These are phyloP conservation scores for Metschnikowia baotianmanensis DNA, from an alignment of 805 yeast genomes.

Conservation along the genomic window DNA sequence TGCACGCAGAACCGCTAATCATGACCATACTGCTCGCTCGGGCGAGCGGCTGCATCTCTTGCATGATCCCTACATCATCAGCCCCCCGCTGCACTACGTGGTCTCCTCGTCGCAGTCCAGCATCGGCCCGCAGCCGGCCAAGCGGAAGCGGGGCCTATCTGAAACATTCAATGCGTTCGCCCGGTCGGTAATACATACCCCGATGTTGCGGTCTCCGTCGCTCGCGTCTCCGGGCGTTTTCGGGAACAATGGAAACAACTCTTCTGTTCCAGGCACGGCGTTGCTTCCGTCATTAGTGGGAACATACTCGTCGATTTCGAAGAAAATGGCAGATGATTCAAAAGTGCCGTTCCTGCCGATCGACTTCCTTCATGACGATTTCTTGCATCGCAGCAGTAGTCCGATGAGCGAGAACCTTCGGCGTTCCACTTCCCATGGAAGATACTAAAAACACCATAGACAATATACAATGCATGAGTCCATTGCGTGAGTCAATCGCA, in stretches of 20 bases:
- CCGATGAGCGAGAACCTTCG: constrained; percentile 3
- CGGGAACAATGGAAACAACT: constrained; percentile 3
- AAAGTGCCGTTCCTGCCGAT: constrained; percentile 42
- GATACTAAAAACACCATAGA: no score
- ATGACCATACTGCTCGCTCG: constrained; percentile 1
- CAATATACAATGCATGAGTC: no score
- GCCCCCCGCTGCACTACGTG: constrained; percentile 20
- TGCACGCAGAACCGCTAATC: no score
- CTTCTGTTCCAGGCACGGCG: constrained; percentile 25
- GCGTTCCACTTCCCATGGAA: neutral
- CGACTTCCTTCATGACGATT: constrained; percentile 39
- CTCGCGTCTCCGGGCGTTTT: constrained; percentile 11
- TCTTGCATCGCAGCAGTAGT: constrained; percentile 14
- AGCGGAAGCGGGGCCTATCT: constrained; percentile 15
- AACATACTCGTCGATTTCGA: constrained; percentile 35
- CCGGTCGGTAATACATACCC: constrained; percentile 13
- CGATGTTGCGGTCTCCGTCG: constrained; percentile 12
- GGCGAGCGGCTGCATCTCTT: constrained; percentile 14
- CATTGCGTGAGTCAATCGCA: no score
- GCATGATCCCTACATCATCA: constrained; percentile 11
- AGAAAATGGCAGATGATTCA: constrained; percentile 34
- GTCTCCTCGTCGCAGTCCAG: constrained; percentile 13
- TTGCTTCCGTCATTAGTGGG: constrained; percentile 41
- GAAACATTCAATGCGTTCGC: constrained; percentile 22
- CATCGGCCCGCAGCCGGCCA: neutral